Evolutionary conservation across 1,284 basidiomycete genomes (phyloP), one percentile per base, ranked within the genome.

Genomic region (Ceratobasidium sp.): DNA sequence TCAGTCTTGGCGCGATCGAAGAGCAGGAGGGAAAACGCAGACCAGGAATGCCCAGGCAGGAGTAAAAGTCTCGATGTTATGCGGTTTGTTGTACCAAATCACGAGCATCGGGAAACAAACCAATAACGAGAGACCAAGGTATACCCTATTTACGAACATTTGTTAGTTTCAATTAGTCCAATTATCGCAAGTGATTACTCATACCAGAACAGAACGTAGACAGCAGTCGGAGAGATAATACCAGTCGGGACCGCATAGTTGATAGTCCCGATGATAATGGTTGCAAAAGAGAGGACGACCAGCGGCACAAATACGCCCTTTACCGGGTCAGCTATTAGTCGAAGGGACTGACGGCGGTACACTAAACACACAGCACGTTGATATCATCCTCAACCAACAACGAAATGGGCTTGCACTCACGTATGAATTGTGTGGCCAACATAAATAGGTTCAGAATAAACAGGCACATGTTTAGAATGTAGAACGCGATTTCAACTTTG

Each of bases 231-330:
- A 40, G 58, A 53, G 1, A 69, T 69, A n/a, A 69, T 69, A 18
- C 66, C 74, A 63, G 61, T 30, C 40, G 75, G 53, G 49, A 76
- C 75, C 14, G 66, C 67, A 51, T 73, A 76, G 21, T 72, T 49
- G 46, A 73, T 69, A 4, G 63, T 75, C 18, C 75, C 73, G 49
- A 69, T 74, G n/a, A 74, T 38, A 33, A 72, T 69, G 25, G 75
- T 72, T 3, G 61, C 74, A 33, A 74, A 75, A 23, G 72, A 72
- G 23, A 75, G 63, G 4, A 67, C 66, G 28, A 70, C 54, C 58
- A 76, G 60, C 2, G 74, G 72, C 4, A 76, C 75, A 56, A 76
- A 76, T 21, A 76, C 70, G 8, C 75, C 75, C 51, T 63, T 73
- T 8, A 75, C 74, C 8, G 75, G 75, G 58, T 76, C 75, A 6